phyloP scores from a whole-genome alignment of 2,329 filamentous ascomycete species.

The Calcarisporium arbuscula region DNA sequence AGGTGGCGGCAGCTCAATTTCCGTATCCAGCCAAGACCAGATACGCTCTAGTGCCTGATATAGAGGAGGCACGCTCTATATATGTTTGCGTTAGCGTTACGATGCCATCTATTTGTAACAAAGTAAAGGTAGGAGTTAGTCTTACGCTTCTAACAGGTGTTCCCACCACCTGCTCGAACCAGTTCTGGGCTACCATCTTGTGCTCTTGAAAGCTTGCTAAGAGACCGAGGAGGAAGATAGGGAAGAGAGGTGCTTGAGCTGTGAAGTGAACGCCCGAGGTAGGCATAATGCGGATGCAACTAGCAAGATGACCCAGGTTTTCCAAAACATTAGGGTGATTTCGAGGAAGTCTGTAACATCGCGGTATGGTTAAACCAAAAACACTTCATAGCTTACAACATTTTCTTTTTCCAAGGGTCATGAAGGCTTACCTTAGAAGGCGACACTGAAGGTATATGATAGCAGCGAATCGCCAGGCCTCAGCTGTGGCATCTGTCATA shows the following conservation, averaged over 20 bases:
- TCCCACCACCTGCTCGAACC: conserved; percentile 30
- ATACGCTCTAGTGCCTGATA: conserved; percentile 26
- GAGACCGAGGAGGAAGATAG: conserved; percentile 34
- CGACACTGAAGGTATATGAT: conserved; percentile 34
- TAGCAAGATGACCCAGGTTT: conserved; percentile 25
- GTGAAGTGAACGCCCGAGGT: conserved; percentile 34
- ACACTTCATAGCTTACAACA: too few species aligned
- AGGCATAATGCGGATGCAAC: conserved; percentile 33
- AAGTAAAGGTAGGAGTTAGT: conserved; percentile 3
- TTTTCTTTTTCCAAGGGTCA: too few species aligned
- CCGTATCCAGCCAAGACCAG: conserved; percentile 27
- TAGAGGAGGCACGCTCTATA: conserved; percentile 34
- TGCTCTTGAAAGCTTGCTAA: conserved; percentile 24
- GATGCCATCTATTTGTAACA: conserved; percentile 12
- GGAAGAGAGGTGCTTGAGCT: conserved; percentile 34
- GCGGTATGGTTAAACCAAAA: too few species aligned
- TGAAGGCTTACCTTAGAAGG: conserved; percentile 24
- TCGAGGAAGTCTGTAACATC: conserved; percentile 26
- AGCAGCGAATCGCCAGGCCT: conserved; percentile 33
- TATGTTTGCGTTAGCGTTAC: conserved; percentile 7
- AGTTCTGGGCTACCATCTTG: conserved; percentile 20
- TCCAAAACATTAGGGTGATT: conserved; percentile 27
- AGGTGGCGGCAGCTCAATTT: conserved; percentile 14
- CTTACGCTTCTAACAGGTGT: conserved; percentile 34
- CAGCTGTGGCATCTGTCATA: conserved; percentile 35